Percentiles rank a stretch among this genome's conserved stretches.
These are phyloP conservation scores for Pythium aphanidermatum DNA, from an alignment of 352 stramenopile genomes.

Conservation along the genomic window DNA sequence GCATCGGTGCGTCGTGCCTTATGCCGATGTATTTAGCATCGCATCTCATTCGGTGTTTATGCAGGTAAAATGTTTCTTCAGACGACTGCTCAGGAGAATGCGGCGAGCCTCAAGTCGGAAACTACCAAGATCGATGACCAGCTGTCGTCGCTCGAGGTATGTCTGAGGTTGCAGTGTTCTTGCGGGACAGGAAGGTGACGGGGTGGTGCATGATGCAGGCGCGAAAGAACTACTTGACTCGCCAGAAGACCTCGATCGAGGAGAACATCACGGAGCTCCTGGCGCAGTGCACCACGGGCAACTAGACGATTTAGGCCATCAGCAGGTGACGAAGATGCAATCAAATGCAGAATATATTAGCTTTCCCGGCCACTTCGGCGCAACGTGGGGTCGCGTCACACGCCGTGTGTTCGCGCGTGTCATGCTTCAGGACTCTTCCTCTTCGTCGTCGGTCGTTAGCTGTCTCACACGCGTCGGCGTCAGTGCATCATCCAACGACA, in stretches of 20 bases:
- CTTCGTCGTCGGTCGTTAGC: slow-evolving; percentile 63
- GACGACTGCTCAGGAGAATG: slow-evolving; percentile 49
- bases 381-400: no score
- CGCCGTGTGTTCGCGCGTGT: not conserved
- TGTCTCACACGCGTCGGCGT: slow-evolving; percentile 15
- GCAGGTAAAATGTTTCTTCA: slow-evolving; percentile 78
- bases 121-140: slow-evolving; percentile 56
- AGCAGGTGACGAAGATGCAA: not conserved
- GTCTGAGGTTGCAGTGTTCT: no score
- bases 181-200: no score
- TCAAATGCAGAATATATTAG: slow-evolving; percentile 20
- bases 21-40: not conserved
- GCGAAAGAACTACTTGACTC: slow-evolving; percentile 75
- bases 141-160: slow-evolving; percentile 62
- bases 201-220: no score
- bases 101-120: slow-evolving; percentile 46
- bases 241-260: slow-evolving; percentile 72
- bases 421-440: slow-evolving; percentile 36
- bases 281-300: slow-evolving; percentile 51
- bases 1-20: slow-evolving; percentile 30
- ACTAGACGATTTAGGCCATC: slow-evolving; percentile 12
- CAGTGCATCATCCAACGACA: not conserved
- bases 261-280: slow-evolving; percentile 82
- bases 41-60: not conserved
- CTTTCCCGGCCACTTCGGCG: no score